A percentile compares a stretch with the other conserved stretches of the same genome.
Conservation (phyloP, 495 filamentous ascomycete genomes). For the Bombardia bombarda region DNA sequence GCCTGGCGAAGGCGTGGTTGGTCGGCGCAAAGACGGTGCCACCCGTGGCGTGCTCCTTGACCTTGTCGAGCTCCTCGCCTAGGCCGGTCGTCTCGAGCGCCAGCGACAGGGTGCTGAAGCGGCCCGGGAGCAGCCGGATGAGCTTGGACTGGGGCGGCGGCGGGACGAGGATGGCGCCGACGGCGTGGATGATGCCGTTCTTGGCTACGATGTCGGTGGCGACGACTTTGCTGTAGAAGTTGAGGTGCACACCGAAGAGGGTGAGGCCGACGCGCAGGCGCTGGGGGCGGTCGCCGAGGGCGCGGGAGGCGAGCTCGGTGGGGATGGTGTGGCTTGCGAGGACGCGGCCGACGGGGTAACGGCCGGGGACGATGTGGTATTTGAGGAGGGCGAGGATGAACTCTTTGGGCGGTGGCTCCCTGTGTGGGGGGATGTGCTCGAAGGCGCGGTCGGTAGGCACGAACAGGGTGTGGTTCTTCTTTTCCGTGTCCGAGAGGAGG, state of each 20-base stretch:
- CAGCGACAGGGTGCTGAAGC: constrained; percentile 70
- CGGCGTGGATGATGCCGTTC: constrained; percentile 75
- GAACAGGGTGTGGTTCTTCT: constrained; percentile 69
- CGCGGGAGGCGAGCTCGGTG: constrained; percentile 46
- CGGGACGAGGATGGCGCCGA: constrained; percentile 64
- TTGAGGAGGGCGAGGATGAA: constrained; percentile 53
- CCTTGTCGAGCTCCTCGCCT: constrained; percentile 8
- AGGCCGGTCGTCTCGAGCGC: constrained; percentile 66
- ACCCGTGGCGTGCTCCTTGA: constrained; percentile 18
- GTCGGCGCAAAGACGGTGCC: constrained; percentile 69
- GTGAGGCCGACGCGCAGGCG: constrained; percentile 50
- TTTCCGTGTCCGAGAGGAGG: constrained; percentile 55
- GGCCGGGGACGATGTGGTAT: constrained; percentile 63
- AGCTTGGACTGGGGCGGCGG: constrained; percentile 53
- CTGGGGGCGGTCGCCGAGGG: constrained; percentile 55
- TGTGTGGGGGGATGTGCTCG: constrained; percentile 53
- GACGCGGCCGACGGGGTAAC: constrained; percentile 52
- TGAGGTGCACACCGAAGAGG: constrained; percentile 55
- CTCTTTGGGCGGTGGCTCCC: constrained; percentile 47
- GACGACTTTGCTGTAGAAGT: constrained; percentile 62
- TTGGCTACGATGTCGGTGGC: constrained; percentile 53
- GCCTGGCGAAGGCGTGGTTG: constrained; percentile 64
- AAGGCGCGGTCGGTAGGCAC: constrained; percentile 71
- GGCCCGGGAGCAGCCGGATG: constrained; percentile 57
- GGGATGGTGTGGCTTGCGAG: constrained; percentile 62